Evolutionary conservation across 176 grass and related monocot genomes (phyloP).

Genomic region (Phoenix dactylifera): DNA sequence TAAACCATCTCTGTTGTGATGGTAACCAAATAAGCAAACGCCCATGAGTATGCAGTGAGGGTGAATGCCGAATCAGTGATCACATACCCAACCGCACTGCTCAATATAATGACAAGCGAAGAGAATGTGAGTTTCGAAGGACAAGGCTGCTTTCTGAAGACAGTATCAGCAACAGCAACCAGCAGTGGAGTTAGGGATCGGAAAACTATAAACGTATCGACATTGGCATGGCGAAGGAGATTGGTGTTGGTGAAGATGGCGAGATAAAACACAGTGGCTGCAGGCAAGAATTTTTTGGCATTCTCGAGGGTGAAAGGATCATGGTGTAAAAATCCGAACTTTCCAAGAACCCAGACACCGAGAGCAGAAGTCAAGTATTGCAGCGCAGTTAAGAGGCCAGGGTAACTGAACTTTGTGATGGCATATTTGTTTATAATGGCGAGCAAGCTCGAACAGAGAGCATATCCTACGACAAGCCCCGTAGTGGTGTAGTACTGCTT

Average conservation of each 20-base stretch:
- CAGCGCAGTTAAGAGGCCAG: constrained; percentile 16
- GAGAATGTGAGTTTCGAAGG: constrained; percentile 16
- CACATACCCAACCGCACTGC: constrained; percentile 10
- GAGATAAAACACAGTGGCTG: constrained; percentile 14
- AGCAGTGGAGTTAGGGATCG: constrained; percentile 11
- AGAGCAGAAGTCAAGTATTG: constrained; percentile 8
- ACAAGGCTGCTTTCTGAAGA: constrained; percentile 16
- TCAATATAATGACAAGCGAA: constrained; percentile 8
- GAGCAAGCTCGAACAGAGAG: constrained; percentile 17
- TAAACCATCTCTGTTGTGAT: constrained; percentile 19
- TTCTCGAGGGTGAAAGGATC: constrained; percentile 15
- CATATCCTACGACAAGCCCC: constrained; percentile 14
- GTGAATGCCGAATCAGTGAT: constrained; percentile 17
- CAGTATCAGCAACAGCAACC: constrained; percentile 13
- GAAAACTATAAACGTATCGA: constrained; percentile 17
- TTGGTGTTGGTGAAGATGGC: constrained; percentile 22
- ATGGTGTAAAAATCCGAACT: constrained; percentile 9
- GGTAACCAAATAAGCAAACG: constrained; percentile 12
- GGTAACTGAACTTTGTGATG: constrained; percentile 15
- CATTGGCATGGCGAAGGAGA: constrained; percentile 16
- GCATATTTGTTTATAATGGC: constrained; percentile 20
- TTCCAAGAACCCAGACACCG: constrained; percentile 12
- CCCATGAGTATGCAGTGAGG: constrained; percentile 18
- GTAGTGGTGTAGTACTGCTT: constrained; percentile 9
- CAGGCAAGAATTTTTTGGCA: constrained; percentile 16